Conservation (phyloP, 2,329 filamentous ascomycete species). For the Aureobasidium sp. region DNA sequence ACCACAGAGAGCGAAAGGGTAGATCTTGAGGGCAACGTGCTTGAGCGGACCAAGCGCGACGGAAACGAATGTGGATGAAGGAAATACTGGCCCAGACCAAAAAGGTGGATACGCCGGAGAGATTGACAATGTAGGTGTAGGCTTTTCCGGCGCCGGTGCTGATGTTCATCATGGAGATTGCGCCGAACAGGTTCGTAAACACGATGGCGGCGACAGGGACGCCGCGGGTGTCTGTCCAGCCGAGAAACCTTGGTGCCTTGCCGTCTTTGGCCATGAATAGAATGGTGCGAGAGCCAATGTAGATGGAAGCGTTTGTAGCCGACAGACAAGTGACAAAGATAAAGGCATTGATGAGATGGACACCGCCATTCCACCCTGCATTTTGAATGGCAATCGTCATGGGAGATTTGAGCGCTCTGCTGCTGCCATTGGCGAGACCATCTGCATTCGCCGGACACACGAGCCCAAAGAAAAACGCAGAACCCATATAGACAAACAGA, state of each 20-base stretch:
- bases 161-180: conserved; percentile 69
- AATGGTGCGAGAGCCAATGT: conserved; percentile 68
- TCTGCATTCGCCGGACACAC: conserved; percentile 63
- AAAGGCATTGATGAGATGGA: conserved; percentile 71
- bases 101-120: conserved; percentile 64
- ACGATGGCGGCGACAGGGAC: conserved; percentile 54
- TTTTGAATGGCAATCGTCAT: conserved; percentile 69
- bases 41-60: conserved; percentile 54
- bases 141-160: conserved; percentile 59
- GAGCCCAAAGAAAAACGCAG: conserved; percentile 67
- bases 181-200: conserved; percentile 63
- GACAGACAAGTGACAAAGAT: conserved; percentile 67
- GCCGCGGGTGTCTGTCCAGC: conserved; percentile 59
- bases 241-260: conserved; percentile 64
- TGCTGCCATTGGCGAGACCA: conserved; percentile 54
- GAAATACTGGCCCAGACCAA: conserved; percentile 65
- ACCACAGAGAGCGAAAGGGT: conserved; percentile 43
- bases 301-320: conserved; percentile 69
- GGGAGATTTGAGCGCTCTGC: conserved; percentile 61
- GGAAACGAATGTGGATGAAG: conserved; percentile 66
- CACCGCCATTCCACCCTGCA: conserved; percentile 65
- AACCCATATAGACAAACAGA: conserved; percentile 58
- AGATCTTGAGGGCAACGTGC: conserved; percentile 46
- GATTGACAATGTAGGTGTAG: conserved; percentile 57
- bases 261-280: conserved; percentile 68